Percentiles rank a stretch among this genome's conserved stretches.
Evolutionary conservation across 1,139 yeast genomes (phyloP).

Genomic region (Blastobotrys ciferrii): DNA sequence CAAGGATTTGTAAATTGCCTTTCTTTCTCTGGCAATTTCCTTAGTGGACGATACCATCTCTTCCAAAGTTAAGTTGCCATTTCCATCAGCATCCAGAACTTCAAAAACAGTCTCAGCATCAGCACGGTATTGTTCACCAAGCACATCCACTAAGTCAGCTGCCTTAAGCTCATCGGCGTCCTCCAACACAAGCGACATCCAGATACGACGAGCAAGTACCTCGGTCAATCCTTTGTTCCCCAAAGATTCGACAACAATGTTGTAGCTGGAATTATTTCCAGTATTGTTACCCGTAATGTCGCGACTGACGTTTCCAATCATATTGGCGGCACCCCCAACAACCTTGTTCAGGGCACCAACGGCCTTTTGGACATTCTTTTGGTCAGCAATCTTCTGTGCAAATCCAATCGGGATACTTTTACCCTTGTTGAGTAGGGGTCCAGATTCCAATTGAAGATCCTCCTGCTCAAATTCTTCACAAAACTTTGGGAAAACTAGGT

Average conservation of each 20-base stretch:
- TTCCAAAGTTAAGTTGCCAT: conserved; percentile 40
- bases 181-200: conserved; percentile 44
- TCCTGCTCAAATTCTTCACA: conserved; percentile 41
- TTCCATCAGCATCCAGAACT: conserved; percentile 39
- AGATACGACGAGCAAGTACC: conserved; percentile 40
- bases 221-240: conserved; percentile 32
- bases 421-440: conserved; percentile 30
- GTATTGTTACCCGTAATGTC: conserved; percentile 26
- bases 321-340: conserved; percentile 34
- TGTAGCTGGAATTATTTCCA: conserved; percentile 24
- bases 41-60: conserved; percentile 38
- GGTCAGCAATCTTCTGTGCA: conserved; percentile 23
- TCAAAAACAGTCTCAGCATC: conserved; percentile 39
- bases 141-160: conserved; percentile 39
- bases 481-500: conserved; percentile 39
- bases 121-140: conserved; percentile 34
- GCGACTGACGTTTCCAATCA: conserved; percentile 33
- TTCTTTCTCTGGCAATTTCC: conserved; percentile 38
- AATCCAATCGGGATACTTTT: conserved; percentile 20
- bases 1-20: conserved; percentile 39
- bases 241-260: conserved; percentile 39
- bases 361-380: conserved; percentile 29
- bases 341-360: conserved; percentile 34
- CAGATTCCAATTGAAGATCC: conserved; percentile 34
- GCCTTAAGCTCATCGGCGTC: conserved; percentile 37